These are phyloP conservation scores for Symbiodinium natans DNA, from an alignment of 73 alveolate species.

Conservation along the genomic window DNA sequence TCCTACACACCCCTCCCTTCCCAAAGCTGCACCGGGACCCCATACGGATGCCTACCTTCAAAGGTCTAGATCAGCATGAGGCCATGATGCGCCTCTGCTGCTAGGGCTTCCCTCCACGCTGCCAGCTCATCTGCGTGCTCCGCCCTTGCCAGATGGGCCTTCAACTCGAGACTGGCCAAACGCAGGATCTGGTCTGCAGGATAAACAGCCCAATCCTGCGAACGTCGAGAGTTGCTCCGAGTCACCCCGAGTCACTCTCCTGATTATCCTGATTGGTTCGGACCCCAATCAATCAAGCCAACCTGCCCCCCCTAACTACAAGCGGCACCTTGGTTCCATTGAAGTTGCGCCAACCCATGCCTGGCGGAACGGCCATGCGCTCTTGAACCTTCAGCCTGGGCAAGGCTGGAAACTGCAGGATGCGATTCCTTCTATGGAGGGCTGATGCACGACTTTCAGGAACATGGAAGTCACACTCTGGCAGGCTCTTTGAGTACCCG, in stretches of 20 bases:
- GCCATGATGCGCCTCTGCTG: neutral
- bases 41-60: no score
- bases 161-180: neutral
- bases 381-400: neutral
- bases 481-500: no score
- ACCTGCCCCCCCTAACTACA: neutral
- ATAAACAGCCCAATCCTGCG: slow-evolving; percentile 65
- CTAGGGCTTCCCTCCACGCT: neutral
- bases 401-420: neutral
- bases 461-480: no score
- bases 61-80: neutral
- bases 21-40: no score
- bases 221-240: no score
- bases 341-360: slow-evolving; percentile 64
- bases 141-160: neutral
- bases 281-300: neutral
- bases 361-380: neutral
- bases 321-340: slow-evolving; percentile 43
- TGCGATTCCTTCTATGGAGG: no score
- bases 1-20: no score
- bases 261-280: no score
- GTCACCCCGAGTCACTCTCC: no score
- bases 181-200: slow-evolving; percentile 22
- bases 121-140: neutral
- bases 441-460: no score